These are phyloP conservation scores for Penicillium sp. DNA, from an alignment of 2,329 filamentous ascomycete species.

Conservation along the genomic window DNA sequence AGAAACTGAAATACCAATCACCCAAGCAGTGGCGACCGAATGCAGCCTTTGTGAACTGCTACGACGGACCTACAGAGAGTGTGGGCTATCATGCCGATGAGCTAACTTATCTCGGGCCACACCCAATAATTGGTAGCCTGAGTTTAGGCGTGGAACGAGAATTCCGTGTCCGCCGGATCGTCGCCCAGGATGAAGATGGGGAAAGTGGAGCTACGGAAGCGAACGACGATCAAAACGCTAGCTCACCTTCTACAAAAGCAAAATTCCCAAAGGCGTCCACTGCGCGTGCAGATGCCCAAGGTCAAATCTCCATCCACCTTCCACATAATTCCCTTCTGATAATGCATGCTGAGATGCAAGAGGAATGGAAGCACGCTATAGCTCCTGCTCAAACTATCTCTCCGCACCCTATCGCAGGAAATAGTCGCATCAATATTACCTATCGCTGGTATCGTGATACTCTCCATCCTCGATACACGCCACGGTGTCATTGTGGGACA, in stretches of 20 bases:
- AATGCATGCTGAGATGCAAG: conserved; percentile 98
- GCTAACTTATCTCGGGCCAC: conserved; percentile 87
- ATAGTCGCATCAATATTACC: conserved; percentile 85
- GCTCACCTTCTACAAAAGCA: background rate
- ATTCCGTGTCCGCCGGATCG: conserved; percentile 79
- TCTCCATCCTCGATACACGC: conserved; percentile 75
- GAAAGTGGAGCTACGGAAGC: conserved; percentile 41
- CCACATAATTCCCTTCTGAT: conserved; percentile 91
- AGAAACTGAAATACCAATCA: conserved; percentile 77
- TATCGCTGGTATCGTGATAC: conserved; percentile 81
- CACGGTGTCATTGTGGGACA: conserved; percentile 72
- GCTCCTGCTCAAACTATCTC: conserved; percentile 73
- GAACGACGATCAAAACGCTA: conserved; percentile 26
- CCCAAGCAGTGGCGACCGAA: conserved; percentile 77
- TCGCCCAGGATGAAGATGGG: conserved; percentile 55
- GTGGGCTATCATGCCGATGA: conserved; percentile 95
- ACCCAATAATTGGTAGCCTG: conserved; percentile 83
- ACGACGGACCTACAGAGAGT: conserved; percentile 74
- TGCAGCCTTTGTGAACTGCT: conserved; percentile 93
- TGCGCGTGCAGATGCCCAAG: conserved; percentile 61
- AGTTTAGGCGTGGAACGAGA: conserved; percentile 91
- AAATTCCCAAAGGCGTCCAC: conserved; percentile 8
- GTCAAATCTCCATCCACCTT: conserved; percentile 88
- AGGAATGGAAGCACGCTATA: conserved; percentile 92
- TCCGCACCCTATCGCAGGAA: conserved; percentile 79